Evolutionary conservation across 495 filamentous ascomycete species (phyloP), one percentile per base, ranked within the genome.

Genomic region (Halenospora varia): DNA sequence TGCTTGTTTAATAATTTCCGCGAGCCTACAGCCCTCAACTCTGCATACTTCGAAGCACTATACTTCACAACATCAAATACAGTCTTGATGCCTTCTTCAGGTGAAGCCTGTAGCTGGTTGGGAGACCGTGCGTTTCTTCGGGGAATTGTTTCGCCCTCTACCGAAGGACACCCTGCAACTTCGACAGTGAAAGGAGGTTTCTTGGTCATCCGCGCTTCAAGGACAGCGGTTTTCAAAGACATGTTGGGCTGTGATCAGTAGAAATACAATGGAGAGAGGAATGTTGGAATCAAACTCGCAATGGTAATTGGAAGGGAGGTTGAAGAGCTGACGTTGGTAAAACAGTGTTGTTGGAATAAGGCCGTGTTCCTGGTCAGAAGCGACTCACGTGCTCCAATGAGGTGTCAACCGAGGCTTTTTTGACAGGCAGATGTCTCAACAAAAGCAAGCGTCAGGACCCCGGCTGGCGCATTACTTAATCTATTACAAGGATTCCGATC

Each of bases 231-330:
- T 25, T 40, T 41, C 20, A 50, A n/a, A 24, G 10, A 25, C 10
- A 19, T 10, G 6, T 66, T 19, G 59, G 91, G 89, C 85, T 84
- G 83, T 0, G 90, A 90, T 71, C 77, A 87, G 55, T 92, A 88
- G 88, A 82, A 86, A 26, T 82, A 76, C 2, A 85, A 90, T 66
- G 75, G 80, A 68, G 80, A 85, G 9, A 80, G 35, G 35, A 9
- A n/a, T 41, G 35, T n/a, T n/a, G n/a, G n/a, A n/a, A n/a, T n/a
- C n/a, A n/a, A n/a, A n/a, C n/a, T n/a, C n/a, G n/a, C n/a, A n/a
- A n/a, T n/a, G n/a, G n/a, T n/a, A n/a, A n/a, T n/a, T n/a, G n/a
- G n/a, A n/a, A n/a, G n/a, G n/a, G n/a, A n/a, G n/a, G n/a, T n/a
- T n/a, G n/a, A n/a, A n/a, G n/a, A n/a, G n/a, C n/a, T n/a, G n/a